Evolutionary conservation across 768 basidiomycete species (phyloP).

Genomic region (Lactifluus hygrophoroides): DNA sequence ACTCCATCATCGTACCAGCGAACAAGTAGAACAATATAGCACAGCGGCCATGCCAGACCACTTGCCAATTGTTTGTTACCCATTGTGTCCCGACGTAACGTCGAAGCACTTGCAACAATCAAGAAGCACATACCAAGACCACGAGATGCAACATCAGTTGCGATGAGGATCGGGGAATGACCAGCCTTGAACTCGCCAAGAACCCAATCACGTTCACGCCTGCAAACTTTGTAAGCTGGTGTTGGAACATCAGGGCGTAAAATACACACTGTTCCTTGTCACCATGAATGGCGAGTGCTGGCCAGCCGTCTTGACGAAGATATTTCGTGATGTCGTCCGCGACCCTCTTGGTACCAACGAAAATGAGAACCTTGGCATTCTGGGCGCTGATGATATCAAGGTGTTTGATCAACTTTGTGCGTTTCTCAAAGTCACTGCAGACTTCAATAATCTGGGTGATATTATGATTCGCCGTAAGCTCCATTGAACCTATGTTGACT

Average conservation of each 20-base stretch:
- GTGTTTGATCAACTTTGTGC: slow-evolving; percentile 91
- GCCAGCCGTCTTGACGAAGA: slow-evolving; percentile 97
- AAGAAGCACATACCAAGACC: slow-evolving; percentile 88
- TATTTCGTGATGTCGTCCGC: slow-evolving; percentile 99
- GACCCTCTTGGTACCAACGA: slow-evolving; percentile 94
- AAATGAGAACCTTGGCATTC: slow-evolving; percentile 98
- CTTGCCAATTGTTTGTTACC: slow-evolving; percentile 26
- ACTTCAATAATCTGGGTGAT: slow-evolving; percentile 95
- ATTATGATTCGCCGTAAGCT: slow-evolving; percentile 96
- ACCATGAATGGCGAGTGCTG: slow-evolving; percentile 98
- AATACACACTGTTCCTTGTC: slow-evolving; percentile 91
- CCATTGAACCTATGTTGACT: slow-evolving; percentile 98
- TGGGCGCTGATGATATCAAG: slow-evolving; percentile 93
- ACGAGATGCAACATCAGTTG: slow-evolving; percentile 98
- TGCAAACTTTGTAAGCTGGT: slow-evolving; percentile 25
- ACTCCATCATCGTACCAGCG: slow-evolving; percentile 20
- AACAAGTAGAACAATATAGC: slow-evolving; percentile 17
- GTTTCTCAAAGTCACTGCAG: slow-evolving; percentile 96
- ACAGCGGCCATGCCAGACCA: slow-evolving; percentile 10
- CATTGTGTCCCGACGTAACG: slow-evolving; percentile 26
- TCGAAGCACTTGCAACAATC: slow-evolving; percentile 41
- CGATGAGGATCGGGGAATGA: slow-evolving; percentile 93
- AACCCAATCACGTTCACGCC: slow-evolving; percentile 99
- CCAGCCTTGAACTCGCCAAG: slow-evolving; percentile 97
- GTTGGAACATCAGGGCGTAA: not conserved